Conservation (phyloP, 495 filamentous ascomycete genomes). For the Lophiotrema nucula region DNA sequence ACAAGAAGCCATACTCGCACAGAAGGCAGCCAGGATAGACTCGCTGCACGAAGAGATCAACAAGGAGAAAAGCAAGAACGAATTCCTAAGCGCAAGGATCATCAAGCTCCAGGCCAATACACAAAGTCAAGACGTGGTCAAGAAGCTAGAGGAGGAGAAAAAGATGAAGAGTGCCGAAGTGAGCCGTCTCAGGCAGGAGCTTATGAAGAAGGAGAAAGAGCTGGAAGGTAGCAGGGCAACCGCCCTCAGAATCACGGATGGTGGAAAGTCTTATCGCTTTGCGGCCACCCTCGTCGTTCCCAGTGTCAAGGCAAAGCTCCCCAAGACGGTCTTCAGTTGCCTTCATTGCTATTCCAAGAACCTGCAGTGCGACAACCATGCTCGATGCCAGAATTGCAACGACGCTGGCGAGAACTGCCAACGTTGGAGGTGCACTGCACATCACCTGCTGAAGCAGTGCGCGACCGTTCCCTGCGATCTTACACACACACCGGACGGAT, state of each 20-base stretch:
- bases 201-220: background rate
- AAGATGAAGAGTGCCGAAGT: background rate
- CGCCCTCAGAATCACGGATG: background rate
- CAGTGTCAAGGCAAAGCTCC: background rate
- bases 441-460: constrained; percentile 3
- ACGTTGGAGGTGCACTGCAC: constrained; percentile 12
- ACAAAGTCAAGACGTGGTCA: background rate
- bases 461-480: constrained; percentile 10
- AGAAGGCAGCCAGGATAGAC: background rate
- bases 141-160: constrained; percentile 10
- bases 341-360: constrained; percentile 22
- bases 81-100: background rate
- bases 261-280: background rate
- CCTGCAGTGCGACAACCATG: constrained; percentile 6
- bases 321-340: constrained; percentile 6
- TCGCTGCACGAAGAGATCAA: background rate
- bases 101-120: background rate
- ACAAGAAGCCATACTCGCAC: background rate
- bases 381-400: constrained; percentile 11
- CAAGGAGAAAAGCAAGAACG: background rate
- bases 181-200: background rate
- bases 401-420: constrained; percentile 6
- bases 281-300: constrained; percentile 12
- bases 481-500: constrained; percentile 14
- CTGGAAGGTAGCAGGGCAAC: background rate